Conservation (phyloP, 768 basidiomycete genomes). For the Cyclocybe cylindracea region DNA sequence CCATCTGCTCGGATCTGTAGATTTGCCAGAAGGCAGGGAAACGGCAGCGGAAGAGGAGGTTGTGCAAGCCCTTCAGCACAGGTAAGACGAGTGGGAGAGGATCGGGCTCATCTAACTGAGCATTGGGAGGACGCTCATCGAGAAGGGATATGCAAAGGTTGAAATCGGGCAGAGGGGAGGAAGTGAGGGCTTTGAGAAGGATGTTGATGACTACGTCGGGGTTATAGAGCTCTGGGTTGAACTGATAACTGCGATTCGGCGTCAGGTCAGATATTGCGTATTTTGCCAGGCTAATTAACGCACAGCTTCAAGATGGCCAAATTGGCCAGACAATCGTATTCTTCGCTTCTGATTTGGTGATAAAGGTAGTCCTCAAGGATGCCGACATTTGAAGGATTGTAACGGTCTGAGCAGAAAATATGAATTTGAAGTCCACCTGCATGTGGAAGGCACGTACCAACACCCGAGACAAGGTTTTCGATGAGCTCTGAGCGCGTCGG, state of each 20-base stretch:
- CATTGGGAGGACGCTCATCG: constrained; percentile 63
- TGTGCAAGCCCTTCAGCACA: constrained; percentile 63
- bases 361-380: constrained; percentile 97
- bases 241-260: constrained; percentile 73
- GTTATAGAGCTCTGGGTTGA: constrained; percentile 92
- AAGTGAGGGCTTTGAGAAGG: constrained; percentile 87
- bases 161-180: constrained; percentile 89
- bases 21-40: constrained; percentile 86
- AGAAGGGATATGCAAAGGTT: constrained; percentile 92
- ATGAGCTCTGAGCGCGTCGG: constrained; percentile 83
- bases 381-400: constrained; percentile 92
- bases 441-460: constrained; percentile 53
- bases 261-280: background rate
- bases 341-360: constrained; percentile 87
- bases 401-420: constrained; percentile 68
- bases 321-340: constrained; percentile 95
- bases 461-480: constrained; percentile 88
- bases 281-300: constrained; percentile 16
- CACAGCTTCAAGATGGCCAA: constrained; percentile 93
- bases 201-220: constrained; percentile 93
- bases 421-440: constrained; percentile 5
- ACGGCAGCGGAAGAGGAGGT: constrained; percentile 78
- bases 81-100: constrained; percentile 74
- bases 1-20: constrained; percentile 70
- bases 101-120: constrained; percentile 76